A percentile compares a stretch with the other conserved stretches of the same genome.
Evolutionary conservation across 2,329 filamentous ascomycete species (phyloP).

Genomic region (Aureobasidium melanogenum): DNA sequence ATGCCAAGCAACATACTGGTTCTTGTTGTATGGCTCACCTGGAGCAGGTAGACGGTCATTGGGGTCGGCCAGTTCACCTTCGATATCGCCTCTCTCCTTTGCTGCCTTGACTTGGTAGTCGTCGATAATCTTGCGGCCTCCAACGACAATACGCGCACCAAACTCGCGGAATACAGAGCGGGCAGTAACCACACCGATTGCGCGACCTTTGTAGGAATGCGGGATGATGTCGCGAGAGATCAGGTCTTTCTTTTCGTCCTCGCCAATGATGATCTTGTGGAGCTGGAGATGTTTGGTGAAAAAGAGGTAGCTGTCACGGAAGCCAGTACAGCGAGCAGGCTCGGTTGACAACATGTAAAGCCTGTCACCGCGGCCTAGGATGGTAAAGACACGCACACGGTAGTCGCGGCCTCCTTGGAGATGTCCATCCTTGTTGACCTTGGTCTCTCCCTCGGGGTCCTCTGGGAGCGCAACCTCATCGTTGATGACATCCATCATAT

Average conservation of each 20-base stretch:
- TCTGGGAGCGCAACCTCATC: conserved; percentile 87
- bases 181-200: conserved; percentile 93
- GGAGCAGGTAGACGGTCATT: conserved; percentile 66
- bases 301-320: conserved; percentile 96
- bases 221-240: conserved; percentile 94
- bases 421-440: conserved; percentile 83
- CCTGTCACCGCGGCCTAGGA: conserved; percentile 70
- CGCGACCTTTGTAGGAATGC: conserved; percentile 95
- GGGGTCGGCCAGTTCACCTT: conserved; percentile 86
- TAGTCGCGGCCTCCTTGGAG: conserved; percentile 82
- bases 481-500: conserved; percentile 78
- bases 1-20: conserved; percentile 98
- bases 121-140: conserved; percentile 74
- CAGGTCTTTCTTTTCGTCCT: conserved; percentile 93
- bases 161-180: conserved; percentile 97
- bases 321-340: conserved; percentile 90
- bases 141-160: conserved; percentile 86
- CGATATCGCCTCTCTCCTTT: conserved; percentile 66
- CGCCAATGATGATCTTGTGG: conserved; percentile 96
- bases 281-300: conserved; percentile 96
- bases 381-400: conserved; percentile 88
- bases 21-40: conserved; percentile 94
- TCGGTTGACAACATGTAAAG: conserved; percentile 99
- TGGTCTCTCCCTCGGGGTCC: conserved; percentile 80
- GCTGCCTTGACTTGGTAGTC: conserved; percentile 79